These are phyloP conservation scores for Cicer yamashitae DNA, from an alignment of 306 rosid genomes.

Conservation along the genomic window DNA sequence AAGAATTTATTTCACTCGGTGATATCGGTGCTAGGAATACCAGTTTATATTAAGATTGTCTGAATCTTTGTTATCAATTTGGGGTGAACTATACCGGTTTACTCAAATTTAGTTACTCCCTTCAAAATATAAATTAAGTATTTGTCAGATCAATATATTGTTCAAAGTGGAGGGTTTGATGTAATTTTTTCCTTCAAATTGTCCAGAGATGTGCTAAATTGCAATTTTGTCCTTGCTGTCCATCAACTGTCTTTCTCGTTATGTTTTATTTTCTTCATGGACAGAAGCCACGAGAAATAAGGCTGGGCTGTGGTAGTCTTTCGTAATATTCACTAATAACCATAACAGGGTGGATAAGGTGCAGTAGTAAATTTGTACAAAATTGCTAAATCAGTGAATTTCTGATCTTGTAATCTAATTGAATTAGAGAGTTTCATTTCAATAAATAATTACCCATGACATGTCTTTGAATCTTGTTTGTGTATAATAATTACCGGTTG, in stretches of 20 bases:
- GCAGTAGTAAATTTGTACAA: neutral
- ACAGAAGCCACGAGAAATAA: neutral
- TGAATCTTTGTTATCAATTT: neutral
- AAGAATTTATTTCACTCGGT: neutral
- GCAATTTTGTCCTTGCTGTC: neutral
- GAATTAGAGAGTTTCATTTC: too few relatives aligned
- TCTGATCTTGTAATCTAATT: too few relatives aligned
- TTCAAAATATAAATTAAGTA: neutral
- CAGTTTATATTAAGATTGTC: slow-evolving; percentile 8
- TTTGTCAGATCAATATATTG: neutral
- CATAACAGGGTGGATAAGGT: neutral
- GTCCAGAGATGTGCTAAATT: neutral
- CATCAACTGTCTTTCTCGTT: neutral
- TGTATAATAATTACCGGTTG: slow-evolving; percentile 2
- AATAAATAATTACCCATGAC: too few relatives aligned
- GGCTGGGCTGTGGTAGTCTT: neutral
- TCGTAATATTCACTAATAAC: neutral
- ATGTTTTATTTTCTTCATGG: neutral
- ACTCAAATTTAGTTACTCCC: neutral
- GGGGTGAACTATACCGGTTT: neutral
- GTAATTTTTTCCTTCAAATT: neutral
- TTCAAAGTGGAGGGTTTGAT: neutral
- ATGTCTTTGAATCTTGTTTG: neutral
- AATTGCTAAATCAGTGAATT: neutral
- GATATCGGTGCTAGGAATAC: neutral